These are phyloP conservation scores for Trametes meyenii DNA, from an alignment of 768 basidiomycete genomes.

Conservation along the genomic window DNA sequence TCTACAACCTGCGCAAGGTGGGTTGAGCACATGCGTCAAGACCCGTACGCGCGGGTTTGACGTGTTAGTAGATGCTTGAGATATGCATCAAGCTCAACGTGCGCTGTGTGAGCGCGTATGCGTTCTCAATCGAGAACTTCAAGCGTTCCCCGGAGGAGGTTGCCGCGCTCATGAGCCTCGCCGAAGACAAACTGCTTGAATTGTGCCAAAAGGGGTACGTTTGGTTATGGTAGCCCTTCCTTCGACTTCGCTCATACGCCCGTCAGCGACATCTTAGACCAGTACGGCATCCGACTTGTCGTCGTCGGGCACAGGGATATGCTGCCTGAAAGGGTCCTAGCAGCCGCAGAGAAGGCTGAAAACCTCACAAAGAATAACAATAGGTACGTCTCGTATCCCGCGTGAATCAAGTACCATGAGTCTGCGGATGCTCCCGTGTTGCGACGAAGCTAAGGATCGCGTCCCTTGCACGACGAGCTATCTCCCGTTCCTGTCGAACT, in stretches of 20 bases:
- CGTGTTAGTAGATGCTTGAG: conserved; percentile 67
- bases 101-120: conserved; percentile 88
- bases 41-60: neutral
- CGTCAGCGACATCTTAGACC: conserved; percentile 74
- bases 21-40: conserved; percentile 31
- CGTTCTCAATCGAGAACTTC: conserved; percentile 99
- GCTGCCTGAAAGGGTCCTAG: conserved; percentile 77
- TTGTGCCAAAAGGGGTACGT: conserved; percentile 80
- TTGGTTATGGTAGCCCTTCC: neutral
- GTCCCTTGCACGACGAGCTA: too few relatives aligned
- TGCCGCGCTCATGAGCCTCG: conserved; percentile 82
- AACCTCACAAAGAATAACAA: conserved; percentile 73
- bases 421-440: too few relatives aligned
- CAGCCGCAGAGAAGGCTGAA: conserved; percentile 72
- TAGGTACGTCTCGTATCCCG: conserved; percentile 46
- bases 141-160: conserved; percentile 86
- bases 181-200: conserved; percentile 76
- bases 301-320: conserved; percentile 76
- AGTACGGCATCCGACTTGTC: conserved; percentile 83
- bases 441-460: too few relatives aligned
- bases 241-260: neutral
- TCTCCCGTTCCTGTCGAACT: too few relatives aligned
- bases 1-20: conserved; percentile 76
- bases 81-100: conserved; percentile 82
- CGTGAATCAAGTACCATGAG: too few relatives aligned